phyloP scores from a whole-genome alignment of 2,329 filamentous ascomycete species.

The Cladorrhinum sp. region DNA sequence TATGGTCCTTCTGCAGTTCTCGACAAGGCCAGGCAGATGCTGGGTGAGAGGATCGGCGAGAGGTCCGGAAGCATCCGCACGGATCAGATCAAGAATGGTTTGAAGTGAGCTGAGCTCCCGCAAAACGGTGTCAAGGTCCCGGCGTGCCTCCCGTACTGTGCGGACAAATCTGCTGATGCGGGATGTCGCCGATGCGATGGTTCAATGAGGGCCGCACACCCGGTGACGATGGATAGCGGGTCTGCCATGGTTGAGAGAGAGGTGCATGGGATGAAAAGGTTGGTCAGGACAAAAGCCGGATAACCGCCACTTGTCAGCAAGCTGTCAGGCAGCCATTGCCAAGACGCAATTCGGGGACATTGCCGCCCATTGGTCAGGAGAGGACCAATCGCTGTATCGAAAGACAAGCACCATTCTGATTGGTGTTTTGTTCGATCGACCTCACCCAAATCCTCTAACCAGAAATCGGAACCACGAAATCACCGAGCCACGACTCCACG shows the following conservation, averaged over 20 bases:
- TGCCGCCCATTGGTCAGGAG: too few relatives aligned
- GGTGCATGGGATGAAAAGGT: too few relatives aligned
- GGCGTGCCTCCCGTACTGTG: neutral
- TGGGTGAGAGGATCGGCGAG: neutral
- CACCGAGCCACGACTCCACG: neutral
- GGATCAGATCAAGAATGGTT: conserved; percentile 7
- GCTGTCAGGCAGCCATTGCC: too few relatives aligned
- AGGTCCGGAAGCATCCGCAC: neutral
- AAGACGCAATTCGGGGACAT: too few relatives aligned
- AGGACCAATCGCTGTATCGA: too few relatives aligned
- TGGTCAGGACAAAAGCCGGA: neutral
- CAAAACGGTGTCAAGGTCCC: conserved; percentile 2
- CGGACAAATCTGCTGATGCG: neutral
- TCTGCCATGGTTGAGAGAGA: neutral
- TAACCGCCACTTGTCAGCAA: too few relatives aligned
- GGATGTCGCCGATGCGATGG: neutral
- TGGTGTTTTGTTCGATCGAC: too few relatives aligned
- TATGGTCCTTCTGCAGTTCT: conserved; percentile 1
- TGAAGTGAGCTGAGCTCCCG: conserved; percentile 1
- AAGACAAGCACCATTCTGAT: too few relatives aligned
- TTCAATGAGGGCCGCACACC: conserved; percentile 2
- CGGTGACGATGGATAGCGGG: conserved; percentile 8
- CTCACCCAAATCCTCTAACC: neutral
- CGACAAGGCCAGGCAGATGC: conserved; percentile 1
- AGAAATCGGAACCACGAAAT: too few relatives aligned